A percentile compares a stretch with the other conserved stretches of the same genome.
Evolutionary conservation across 371 early-diverging fungal species (phyloP).

Genomic region (Lichtheimia ornata): DNA sequence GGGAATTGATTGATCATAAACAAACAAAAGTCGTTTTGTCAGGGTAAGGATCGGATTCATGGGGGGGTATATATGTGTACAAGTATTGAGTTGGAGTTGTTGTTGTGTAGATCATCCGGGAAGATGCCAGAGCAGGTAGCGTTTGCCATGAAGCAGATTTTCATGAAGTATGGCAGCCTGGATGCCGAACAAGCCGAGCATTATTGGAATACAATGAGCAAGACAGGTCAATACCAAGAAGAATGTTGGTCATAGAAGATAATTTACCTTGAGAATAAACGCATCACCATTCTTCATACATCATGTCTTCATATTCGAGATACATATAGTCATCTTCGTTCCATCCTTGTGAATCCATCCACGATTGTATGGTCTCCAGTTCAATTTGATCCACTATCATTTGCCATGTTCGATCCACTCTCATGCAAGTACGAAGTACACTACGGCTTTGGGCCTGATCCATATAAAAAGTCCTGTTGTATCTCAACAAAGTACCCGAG

Average conservation of each 20-base stretch:
- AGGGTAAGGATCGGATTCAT: constrained; percentile 51
- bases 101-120: constrained; percentile 63
- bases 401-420: no score
- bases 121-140: constrained; percentile 85
- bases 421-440: no score
- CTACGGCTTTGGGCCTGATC: neutral
- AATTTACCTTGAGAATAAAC: neutral
- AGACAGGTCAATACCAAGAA: constrained; percentile 77
- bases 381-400: no score
- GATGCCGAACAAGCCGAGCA: constrained; percentile 58
- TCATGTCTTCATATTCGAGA: neutral
- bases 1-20: constrained; percentile 61
- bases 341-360: no score
- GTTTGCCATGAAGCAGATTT: constrained; percentile 68
- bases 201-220: constrained; percentile 64
- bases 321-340: no score
- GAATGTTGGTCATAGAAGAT: constrained; percentile 78
- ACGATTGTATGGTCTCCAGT: no score
- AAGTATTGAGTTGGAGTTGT: constrained; percentile 8
- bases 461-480: neutral
- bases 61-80: neutral
- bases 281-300: neutral
- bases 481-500: neutral
- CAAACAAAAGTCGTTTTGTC: constrained; percentile 71
- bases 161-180: constrained; percentile 58